Evolutionary conservation across 2,329 filamentous ascomycete genomes (phyloP), one percentile per base, ranked within the genome.

Genomic region (Diaporthe velutina): DNA sequence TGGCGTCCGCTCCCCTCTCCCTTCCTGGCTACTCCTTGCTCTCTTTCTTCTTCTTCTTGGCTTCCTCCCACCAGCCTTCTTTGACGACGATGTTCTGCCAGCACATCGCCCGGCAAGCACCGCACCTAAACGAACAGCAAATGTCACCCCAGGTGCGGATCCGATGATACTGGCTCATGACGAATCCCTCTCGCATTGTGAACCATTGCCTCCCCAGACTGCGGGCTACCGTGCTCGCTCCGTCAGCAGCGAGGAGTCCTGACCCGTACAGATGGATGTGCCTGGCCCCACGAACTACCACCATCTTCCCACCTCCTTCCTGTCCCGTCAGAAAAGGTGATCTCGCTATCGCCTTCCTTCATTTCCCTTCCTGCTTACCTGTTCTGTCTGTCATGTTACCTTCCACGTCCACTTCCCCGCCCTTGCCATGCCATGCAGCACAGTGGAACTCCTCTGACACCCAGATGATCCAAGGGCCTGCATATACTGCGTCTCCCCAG

Each of bases 1-100:
- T 10, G n/a, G 15, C n/a, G 10, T 25, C 30, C 42, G 22, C 61
- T 40, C 42, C 12, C 25, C 19, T n/a, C 45, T 22, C 22, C 48
- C 33, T 28, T 68, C 48, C n/a, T 17, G 19, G 33, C 22, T 25
- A 22, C n/a, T 35, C 35, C 25, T 54, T 9, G 52, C 17, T 25
- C 48, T 25, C 48, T 25, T n/a, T 58, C n/a, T n/a, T 33, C 30
- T 40, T 28, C 9, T 2, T 25, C n/a, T 58, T 33, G 33, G 33
- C 33, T 28, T 15, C 33, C 54, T 42, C 9, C 45, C 64, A 68
- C n/a, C 64, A 33, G 48, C 45, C n/a, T n/a, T 3, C 30, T 54
- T 54, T 33, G 48, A 54, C 64, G 45, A 54, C 45, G 64, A 68
- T 10, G 48, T 40, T 38, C n/a, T 68, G 64, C 64, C 64, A 68